These are phyloP conservation scores for Striga hermonthica DNA, from an alignment of 305 asterid species.

Conservation along the genomic window DNA sequence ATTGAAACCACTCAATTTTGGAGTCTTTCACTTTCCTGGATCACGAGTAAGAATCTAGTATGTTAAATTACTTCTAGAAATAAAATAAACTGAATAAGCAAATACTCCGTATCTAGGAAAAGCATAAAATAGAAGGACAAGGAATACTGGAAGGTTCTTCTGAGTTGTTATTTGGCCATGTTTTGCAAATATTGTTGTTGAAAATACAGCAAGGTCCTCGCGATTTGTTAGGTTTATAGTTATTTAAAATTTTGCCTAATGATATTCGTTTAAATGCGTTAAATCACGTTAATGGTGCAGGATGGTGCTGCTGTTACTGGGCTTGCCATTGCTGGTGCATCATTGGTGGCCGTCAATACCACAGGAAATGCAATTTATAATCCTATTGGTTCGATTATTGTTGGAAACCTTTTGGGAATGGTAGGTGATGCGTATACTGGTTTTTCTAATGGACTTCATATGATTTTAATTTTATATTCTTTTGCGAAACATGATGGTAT, in stretches of 20 bases:
- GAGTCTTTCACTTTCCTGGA: too few species aligned
- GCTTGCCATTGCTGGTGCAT: slow-evolving; percentile 89
- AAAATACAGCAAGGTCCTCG: too few species aligned
- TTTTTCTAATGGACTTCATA: slow-evolving; percentile 24
- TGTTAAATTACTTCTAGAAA: not conserved
- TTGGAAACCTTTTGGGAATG: slow-evolving; percentile 98
- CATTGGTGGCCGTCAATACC: slow-evolving; percentile 80
- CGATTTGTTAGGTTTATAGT: too few species aligned
- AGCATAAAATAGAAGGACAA: not conserved
- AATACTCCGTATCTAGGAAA: not conserved
- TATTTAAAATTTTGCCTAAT: too few species aligned
- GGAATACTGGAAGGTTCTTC: too few species aligned
- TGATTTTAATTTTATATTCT: not conserved
- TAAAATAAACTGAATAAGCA: not conserved
- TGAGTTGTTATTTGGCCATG: too few species aligned
- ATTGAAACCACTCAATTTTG: slow-evolving; percentile 7
- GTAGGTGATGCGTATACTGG: slow-evolving; percentile 41
- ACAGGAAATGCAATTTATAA: slow-evolving; percentile 97
- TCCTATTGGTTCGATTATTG: slow-evolving; percentile 92
- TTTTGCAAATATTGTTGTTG: too few species aligned
- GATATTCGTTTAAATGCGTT: slow-evolving; percentile 23
- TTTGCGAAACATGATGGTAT: too few species aligned
- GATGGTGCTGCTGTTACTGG: slow-evolving; percentile 99
- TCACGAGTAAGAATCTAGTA: not conserved
- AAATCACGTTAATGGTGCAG: slow-evolving; percentile 45